Base-by-base conservation (phyloP, 331 rosid species). In the Acacia concinna region DNA sequence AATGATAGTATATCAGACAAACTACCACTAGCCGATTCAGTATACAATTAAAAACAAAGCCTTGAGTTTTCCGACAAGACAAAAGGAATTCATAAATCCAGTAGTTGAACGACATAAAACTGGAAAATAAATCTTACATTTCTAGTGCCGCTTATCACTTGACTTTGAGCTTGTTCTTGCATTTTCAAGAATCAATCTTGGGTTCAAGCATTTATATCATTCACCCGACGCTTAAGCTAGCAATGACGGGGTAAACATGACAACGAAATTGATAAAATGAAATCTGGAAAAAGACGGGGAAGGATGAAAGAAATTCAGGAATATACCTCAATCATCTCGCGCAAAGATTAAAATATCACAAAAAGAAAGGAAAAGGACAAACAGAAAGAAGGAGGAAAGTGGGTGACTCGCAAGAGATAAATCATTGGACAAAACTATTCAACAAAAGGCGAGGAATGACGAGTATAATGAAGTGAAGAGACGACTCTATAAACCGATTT, bases 61-160 rank as follows among this genome's bases (percentile, higher is more conserved):
- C 23, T 31, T 30, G 20, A 62, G 11, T 31, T 14, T 31, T 62
- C 40, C 23, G 21, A 62, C 11, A 76, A 47, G 6, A 46, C 12
- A 44, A 32, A 41, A 32, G 25, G 27, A 30, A 15, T 12, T 3
- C 37, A 30, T 27, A 5, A 28, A 28, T 10, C 43, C 44, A 41
- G 43, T 23, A 59, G 27, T 1, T 41, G 17, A 4, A 21, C 28
- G 15, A 51, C 23, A 46, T 2, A 34, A 46, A 35, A 27, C 49
- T 49, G 31, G n/a, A n/a, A n/a, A 70, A 70, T 20, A 60, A 71
- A 44, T 70, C 51, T 59, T 71, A 79, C 51, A 40, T 32, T 20
- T 40, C 59, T 43, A 23, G 52, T 0, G 23, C 13, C 46, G 32
- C 52, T 71, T 60, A 23, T 41, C 75, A 59, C 38, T 21, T 44